phyloP scores from a whole-genome alignment of 495 filamentous ascomycete genomes.

The Saxispiralis lemnorum region DNA sequence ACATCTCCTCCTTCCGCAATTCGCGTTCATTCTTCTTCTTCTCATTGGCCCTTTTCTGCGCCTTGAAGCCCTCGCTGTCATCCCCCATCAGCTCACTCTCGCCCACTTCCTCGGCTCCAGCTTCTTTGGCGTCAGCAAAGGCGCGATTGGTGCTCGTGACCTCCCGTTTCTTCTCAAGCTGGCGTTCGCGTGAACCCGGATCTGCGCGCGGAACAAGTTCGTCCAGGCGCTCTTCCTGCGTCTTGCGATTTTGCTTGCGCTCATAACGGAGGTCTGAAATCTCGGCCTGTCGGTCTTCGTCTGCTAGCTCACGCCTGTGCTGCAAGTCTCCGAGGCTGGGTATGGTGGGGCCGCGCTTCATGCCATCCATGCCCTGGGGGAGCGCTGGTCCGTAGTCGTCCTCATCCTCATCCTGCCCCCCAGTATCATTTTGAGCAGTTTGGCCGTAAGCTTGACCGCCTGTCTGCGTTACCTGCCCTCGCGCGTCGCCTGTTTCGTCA shows the following conservation, averaged over 20 bases:
- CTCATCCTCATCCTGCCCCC: slow-evolving; percentile 38
- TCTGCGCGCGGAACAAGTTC: slow-evolving; percentile 73
- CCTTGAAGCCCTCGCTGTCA: slow-evolving; percentile 40
- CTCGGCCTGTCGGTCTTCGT: slow-evolving; percentile 35
- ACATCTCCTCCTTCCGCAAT: slow-evolving; percentile 44
- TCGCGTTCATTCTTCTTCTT: slow-evolving; percentile 48
- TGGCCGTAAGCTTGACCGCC: not conserved
- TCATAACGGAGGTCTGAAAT: slow-evolving; percentile 39
- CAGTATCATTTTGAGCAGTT: slow-evolving; percentile 22
- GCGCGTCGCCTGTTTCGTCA: too few species aligned
- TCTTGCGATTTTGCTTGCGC: slow-evolving; percentile 42
- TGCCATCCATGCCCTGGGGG: slow-evolving; percentile 26
- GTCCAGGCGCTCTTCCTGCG: slow-evolving; percentile 48
- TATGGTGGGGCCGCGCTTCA: slow-evolving; percentile 47
- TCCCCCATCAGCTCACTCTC: slow-evolving; percentile 48
- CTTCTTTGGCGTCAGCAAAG: slow-evolving; percentile 40
- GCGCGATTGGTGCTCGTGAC: slow-evolving; percentile 33
- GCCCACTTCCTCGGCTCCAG: slow-evolving; percentile 37
- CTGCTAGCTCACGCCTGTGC: slow-evolving; percentile 38
- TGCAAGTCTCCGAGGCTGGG: slow-evolving; percentile 61
- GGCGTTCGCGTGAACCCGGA: slow-evolving; percentile 65
- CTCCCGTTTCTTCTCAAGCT: slow-evolving; percentile 65
- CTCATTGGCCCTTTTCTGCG: slow-evolving; percentile 34
- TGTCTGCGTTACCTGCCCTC: not conserved
- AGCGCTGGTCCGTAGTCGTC: slow-evolving; percentile 54